Evolutionary conservation across 2,329 filamentous ascomycete species (phyloP).

Genomic region (Monascus ruber): DNA sequence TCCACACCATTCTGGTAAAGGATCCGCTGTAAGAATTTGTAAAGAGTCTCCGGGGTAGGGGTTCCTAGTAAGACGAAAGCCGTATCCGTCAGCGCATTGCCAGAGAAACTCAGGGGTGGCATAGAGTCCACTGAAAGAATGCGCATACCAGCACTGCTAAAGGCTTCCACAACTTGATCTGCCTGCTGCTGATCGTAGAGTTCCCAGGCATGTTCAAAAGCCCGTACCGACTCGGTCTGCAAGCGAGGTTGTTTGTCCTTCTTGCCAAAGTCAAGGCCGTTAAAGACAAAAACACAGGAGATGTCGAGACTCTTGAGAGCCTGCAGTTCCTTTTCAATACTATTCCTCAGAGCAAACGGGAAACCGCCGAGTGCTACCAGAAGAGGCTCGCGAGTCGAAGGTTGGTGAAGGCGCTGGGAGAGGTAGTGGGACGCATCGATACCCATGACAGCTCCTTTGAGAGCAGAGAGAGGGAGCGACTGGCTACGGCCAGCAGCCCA

Average conservation of each 20-base stretch:
- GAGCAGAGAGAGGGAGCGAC: slow-evolving; percentile 53
- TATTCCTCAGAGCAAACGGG: slow-evolving; percentile 63
- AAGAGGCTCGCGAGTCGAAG: slow-evolving; percentile 69
- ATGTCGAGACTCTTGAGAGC: slow-evolving; percentile 59
- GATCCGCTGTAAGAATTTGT: slow-evolving; percentile 63
- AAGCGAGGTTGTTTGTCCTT: slow-evolving; percentile 54
- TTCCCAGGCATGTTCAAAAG: slow-evolving; percentile 72
- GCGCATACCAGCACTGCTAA: slow-evolving; percentile 63
- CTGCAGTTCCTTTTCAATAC: slow-evolving; percentile 66
- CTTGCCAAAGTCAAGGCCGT: slow-evolving; percentile 69
- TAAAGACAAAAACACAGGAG: slow-evolving; percentile 81
- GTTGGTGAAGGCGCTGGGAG: slow-evolving; percentile 59
- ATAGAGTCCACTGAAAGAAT: no score
- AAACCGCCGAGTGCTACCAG: slow-evolving; percentile 81
- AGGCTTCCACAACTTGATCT: slow-evolving; percentile 70
- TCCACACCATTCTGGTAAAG: slow-evolving; percentile 58
- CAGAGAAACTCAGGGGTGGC: no score
- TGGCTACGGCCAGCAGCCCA: slow-evolving; percentile 45
- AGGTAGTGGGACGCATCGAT: slow-evolving; percentile 89
- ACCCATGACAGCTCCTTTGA: slow-evolving; percentile 65
- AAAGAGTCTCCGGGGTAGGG: slow-evolving; percentile 59
- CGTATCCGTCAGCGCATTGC: no score
- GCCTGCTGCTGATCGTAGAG: slow-evolving; percentile 74
- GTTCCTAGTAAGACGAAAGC: slow-evolving; percentile 43
- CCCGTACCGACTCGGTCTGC: slow-evolving; percentile 52